Evolutionary conservation across 768 basidiomycete genomes (phyloP).

Genomic region (Tricholoma bakamatsutake): DNA sequence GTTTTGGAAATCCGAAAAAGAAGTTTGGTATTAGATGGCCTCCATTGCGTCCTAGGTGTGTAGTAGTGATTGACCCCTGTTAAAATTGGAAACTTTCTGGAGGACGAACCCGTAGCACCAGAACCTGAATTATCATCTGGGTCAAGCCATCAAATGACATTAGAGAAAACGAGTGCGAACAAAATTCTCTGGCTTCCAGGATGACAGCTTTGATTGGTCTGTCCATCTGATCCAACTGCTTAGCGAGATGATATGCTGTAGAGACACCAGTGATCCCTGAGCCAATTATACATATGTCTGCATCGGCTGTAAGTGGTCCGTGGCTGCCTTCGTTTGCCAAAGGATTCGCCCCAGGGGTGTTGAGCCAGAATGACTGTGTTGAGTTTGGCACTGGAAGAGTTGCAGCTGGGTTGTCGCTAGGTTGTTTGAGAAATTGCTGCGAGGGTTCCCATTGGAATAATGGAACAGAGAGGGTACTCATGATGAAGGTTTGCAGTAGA

Average conservation of each 20-base stretch:
- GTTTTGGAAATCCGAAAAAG: constrained; percentile 39
- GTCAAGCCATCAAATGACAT: background rate
- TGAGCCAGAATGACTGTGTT: constrained; percentile 71
- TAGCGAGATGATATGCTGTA: constrained; percentile 66
- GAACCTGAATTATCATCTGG: constrained; percentile 43
- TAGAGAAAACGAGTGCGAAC: constrained; percentile 37
- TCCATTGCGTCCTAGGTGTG: constrained; percentile 61
- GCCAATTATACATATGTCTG: constrained; percentile 76
- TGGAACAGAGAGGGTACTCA: constrained; percentile 2
- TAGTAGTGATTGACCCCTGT: background rate
- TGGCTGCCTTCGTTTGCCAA: constrained; percentile 61
- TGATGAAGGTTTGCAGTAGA: background rate
- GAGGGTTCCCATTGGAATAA: background rate
- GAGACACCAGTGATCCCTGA: constrained; percentile 79
- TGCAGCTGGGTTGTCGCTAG: background rate
- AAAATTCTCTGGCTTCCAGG: constrained; percentile 83
- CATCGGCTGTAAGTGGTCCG: constrained; percentile 48
- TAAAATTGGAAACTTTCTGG: background rate
- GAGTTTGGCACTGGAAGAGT: constrained; percentile 53
- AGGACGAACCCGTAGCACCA: constrained; percentile 61
- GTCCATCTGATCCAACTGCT: constrained; percentile 17
- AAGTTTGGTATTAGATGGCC: constrained; percentile 59
- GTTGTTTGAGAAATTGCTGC: background rate
- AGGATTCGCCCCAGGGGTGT: constrained; percentile 57
- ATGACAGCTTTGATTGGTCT: constrained; percentile 48